Percentiles rank a stretch among this genome's conserved stretches.
phyloP scores from a whole-genome alignment of 2,329 filamentous ascomycete genomes.

The Fusarium poae region DNA sequence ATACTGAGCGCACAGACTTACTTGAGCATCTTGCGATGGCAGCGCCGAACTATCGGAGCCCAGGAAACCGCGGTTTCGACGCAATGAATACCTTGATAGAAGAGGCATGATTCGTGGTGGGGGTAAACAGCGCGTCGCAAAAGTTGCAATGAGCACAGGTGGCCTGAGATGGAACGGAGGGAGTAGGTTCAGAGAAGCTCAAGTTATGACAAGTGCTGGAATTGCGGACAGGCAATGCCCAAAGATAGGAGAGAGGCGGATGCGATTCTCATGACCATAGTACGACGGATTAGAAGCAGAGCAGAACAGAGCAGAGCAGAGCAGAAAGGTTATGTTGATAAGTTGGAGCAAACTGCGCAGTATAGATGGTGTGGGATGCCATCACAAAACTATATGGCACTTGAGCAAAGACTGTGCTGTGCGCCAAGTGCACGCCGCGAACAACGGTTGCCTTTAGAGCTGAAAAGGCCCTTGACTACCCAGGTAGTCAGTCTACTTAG shows the following conservation, averaged over 20 bases:
- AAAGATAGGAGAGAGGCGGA: conserved; percentile 10
- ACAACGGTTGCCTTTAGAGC: conserved; percentile 30
- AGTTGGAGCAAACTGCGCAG: conserved; percentile 37
- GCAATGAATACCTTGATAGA: conserved; percentile 48
- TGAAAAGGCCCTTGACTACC: conserved; percentile 36
- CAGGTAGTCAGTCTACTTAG: background rate
- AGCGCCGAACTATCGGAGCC: conserved; percentile 65
- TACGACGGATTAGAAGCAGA: conserved; percentile 11
- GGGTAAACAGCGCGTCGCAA: conserved; percentile 39
- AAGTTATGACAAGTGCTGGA: conserved; percentile 12
- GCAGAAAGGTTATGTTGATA: conserved; percentile 23
- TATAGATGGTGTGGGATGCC: conserved; percentile 41
- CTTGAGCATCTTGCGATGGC: conserved; percentile 63
- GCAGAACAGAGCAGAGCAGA: background rate
- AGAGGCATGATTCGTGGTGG: conserved; percentile 49
- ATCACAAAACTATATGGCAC: conserved; percentile 45
- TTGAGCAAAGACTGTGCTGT: conserved; percentile 39
- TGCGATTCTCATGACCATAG: conserved; percentile 40
- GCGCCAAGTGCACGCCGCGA: conserved; percentile 39
- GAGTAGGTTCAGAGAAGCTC: conserved; percentile 14
- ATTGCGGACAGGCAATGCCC: conserved; percentile 39
- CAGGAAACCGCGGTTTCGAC: conserved; percentile 64
- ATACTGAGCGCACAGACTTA: conserved; percentile 47
- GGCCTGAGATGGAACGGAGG: conserved; percentile 29
- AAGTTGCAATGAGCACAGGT: conserved; percentile 27